A percentile compares a stretch with the other conserved stretches of the same genome.
These are phyloP conservation scores for Cyberlindnera japonica DNA, from an alignment of 805 yeast genomes.

Conservation along the genomic window DNA sequence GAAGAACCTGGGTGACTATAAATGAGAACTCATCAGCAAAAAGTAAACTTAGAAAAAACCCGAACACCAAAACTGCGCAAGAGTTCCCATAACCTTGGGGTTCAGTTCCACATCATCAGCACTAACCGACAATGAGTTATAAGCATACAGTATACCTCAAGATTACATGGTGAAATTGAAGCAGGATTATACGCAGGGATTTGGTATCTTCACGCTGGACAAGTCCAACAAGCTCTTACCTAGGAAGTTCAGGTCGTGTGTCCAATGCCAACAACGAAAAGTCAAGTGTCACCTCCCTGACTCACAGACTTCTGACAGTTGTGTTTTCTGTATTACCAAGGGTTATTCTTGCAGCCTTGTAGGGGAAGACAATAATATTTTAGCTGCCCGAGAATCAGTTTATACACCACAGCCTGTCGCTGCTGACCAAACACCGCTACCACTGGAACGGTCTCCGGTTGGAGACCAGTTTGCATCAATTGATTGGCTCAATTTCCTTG, in stretches of 20 bases:
- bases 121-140: too few relatives aligned
- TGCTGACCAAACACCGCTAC: too few relatives aligned
- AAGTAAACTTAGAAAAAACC: background rate
- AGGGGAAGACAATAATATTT: background rate
- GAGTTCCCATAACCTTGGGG: background rate
- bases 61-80: background rate
- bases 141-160: too few relatives aligned
- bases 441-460: background rate
- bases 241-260: conserved; percentile 8
- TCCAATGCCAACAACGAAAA: conserved; percentile 9
- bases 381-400: background rate
- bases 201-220: conserved; percentile 5
- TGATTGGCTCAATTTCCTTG: conserved; percentile 13
- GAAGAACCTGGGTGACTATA: too few relatives aligned
- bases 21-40: too few relatives aligned
- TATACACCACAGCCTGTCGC: too few relatives aligned
- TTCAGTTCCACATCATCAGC: background rate
- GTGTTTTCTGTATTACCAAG: conserved; percentile 4
- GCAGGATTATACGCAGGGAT: background rate
- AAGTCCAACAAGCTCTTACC: conserved; percentile 5
- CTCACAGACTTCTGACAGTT: background rate
- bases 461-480: conserved; percentile 8
- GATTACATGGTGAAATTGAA: background rate
- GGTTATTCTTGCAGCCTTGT: conserved; percentile 8
- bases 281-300: conserved; percentile 5